phyloP scores from a whole-genome alignment of 2,329 filamentous ascomycete genomes.

The Aspergillus quadricinctus region DNA sequence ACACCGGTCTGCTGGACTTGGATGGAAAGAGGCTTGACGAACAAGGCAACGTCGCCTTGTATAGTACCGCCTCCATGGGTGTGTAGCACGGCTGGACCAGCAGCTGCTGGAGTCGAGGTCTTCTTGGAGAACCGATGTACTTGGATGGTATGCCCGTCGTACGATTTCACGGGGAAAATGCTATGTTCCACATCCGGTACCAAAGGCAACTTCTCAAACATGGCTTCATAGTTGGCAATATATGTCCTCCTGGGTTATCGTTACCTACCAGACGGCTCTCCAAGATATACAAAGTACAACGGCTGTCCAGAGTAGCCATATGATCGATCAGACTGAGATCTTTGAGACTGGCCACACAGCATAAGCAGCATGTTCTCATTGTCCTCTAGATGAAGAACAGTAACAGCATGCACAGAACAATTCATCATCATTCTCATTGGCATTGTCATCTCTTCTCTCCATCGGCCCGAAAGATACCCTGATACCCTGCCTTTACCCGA shows the following conservation, averaged over 20 bases:
- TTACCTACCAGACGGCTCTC: too few relatives aligned
- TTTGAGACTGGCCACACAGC: too few relatives aligned
- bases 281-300: too few relatives aligned
- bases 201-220: conserved; percentile 10
- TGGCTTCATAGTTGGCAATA: conserved; percentile 6
- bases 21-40: conserved; percentile 6
- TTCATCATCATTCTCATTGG: too few relatives aligned
- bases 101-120: background rate
- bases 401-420: background rate
- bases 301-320: too few relatives aligned
- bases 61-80: conserved; percentile 25
- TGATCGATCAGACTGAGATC: too few relatives aligned
- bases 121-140: conserved; percentile 15
- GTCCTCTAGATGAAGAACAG: background rate
- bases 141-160: conserved; percentile 17
- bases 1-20: conserved; percentile 15
- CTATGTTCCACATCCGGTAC: conserved; percentile 14
- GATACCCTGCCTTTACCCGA: background rate
- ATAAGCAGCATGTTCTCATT: too few relatives aligned
- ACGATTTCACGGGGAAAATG: conserved; percentile 13
- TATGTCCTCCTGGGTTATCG: background rate
- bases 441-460: background rate
- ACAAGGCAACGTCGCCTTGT: conserved; percentile 12
- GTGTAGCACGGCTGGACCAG: conserved; percentile 18
- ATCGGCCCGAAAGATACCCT: background rate